phyloP scores from a whole-genome alignment of 2,329 filamentous ascomycete genomes.

The Penicillium fuscoglaucum region DNA sequence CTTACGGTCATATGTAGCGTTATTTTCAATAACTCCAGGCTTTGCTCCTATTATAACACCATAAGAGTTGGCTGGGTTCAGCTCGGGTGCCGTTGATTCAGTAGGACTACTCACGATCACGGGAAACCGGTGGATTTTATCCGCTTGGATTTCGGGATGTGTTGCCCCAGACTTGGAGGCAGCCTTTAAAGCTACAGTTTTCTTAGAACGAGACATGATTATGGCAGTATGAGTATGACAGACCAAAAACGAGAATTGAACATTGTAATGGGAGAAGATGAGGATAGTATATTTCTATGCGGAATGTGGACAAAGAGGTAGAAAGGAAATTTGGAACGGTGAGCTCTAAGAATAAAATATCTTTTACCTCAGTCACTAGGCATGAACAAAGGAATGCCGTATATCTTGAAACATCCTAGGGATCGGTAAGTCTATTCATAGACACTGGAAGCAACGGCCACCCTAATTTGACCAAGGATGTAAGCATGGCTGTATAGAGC shows the following conservation, averaged over 20 bases:
- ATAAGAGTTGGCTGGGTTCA: neutral
- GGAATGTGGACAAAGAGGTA: neutral
- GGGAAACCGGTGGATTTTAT: neutral
- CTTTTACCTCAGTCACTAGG: neutral
- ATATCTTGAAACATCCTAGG: neutral
- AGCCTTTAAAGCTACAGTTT: neutral
- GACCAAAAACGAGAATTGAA: neutral
- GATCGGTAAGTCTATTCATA: neutral
- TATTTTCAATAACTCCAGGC: conserved; percentile 50
- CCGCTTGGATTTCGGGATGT: neutral
- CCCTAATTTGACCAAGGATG: neutral
- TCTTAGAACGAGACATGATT: neutral
- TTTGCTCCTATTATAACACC: conserved; percentile 40
- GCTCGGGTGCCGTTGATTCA: neutral
- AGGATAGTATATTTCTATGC: neutral
- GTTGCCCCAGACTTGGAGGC: neutral
- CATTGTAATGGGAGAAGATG: neutral
- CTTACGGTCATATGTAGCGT: conserved; percentile 50
- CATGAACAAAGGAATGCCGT: neutral
- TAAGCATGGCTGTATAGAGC: neutral
- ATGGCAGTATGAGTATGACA: no score
- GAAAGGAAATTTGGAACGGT: neutral
- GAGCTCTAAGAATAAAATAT: neutral
- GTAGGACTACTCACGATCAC: neutral
- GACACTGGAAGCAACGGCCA: neutral